Base-by-base conservation (phyloP, 2,329 filamentous ascomycete genomes). In the Pestalotiopsis sp. region DNA sequence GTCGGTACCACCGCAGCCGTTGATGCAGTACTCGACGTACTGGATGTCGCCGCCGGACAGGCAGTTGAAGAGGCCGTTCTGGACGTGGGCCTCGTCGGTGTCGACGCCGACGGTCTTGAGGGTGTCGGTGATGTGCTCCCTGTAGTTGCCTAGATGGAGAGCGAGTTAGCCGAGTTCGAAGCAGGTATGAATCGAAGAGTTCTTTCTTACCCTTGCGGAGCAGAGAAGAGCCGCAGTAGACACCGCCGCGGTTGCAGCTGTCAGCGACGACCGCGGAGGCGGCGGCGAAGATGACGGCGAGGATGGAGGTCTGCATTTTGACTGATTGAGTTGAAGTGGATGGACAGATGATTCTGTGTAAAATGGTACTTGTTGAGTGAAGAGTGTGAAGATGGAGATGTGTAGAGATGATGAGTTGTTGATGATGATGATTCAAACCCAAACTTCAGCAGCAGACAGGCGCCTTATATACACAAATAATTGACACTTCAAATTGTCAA, bases 211-310 rank as follows among this genome's bases (percentile, higher is more conserved):
- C 68, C 39, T 64, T 67, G 36, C 58, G 45, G 41, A 69, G 49
- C 4, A 69, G 68, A 3, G 66, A 66, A 25, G 56, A 61, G 13
- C 68, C 68, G 41, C 66, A 69, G 60, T 67, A 69, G 3, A 68
- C 66, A 27, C 68, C 68, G 56, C 66, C 68, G 38, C 57, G 66
- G 27, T 69, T 69, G 61, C 68, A 69, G 56, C 66, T 68, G n/a
- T 68, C 61, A 27, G 68, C 68, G 12, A 63, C 49, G n/a, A 62
- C 68, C 13, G 68, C 31, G 38, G 61, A 31, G 14, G 61, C 39
- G 23, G 68, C 38, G 38, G 66, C 27, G 31, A 58, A 14, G 27
- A 57, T 62, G n/a, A 68, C 57, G 23, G 57, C 11, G 39, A 63
- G 25, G 61, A 52, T 31, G 25, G 38, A 41, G 65, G 39, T 25